A percentile compares a stretch with the other conserved stretches of the same genome.
Conservation (phyloP, 495 filamentous ascomycete species). For the Aspergillus bridgeri region DNA sequence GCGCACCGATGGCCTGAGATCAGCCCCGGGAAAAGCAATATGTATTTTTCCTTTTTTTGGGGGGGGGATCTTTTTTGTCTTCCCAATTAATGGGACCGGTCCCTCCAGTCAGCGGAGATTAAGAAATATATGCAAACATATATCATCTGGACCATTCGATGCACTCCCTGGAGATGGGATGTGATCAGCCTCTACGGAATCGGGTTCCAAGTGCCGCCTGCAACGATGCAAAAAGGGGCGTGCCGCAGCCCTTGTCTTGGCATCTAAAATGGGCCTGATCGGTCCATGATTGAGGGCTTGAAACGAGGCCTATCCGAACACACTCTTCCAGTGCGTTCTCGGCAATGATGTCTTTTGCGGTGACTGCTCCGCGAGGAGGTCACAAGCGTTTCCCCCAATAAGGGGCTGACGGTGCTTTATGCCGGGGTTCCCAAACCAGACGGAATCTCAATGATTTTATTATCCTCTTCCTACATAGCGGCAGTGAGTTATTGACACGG, state of each 20-base stretch:
- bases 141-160: background rate
- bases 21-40: slow-evolving; percentile 3
- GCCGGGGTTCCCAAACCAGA: background rate
- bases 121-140: background rate
- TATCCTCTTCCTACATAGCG: background rate
- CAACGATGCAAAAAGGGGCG: background rate
- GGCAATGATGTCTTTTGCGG: background rate
- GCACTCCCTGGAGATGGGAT: background rate
- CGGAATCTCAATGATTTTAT: background rate
- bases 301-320: background rate
- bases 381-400: background rate
- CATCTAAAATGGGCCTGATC: background rate
- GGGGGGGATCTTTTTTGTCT: too few relatives aligned
- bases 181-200: background rate
- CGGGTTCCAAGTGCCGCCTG: background rate
- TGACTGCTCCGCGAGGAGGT: background rate
- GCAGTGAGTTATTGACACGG: slow-evolving; percentile 14
- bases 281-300: background rate
- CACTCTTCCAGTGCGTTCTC: background rate
- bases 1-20: background rate
- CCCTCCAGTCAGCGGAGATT: background rate
- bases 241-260: background rate
- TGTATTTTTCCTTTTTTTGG: background rate
- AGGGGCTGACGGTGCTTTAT: background rate
- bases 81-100: background rate